These are phyloP conservation scores for Asterochloris erici DNA, from an alignment of 139 green algal species.

Conservation along the genomic window DNA sequence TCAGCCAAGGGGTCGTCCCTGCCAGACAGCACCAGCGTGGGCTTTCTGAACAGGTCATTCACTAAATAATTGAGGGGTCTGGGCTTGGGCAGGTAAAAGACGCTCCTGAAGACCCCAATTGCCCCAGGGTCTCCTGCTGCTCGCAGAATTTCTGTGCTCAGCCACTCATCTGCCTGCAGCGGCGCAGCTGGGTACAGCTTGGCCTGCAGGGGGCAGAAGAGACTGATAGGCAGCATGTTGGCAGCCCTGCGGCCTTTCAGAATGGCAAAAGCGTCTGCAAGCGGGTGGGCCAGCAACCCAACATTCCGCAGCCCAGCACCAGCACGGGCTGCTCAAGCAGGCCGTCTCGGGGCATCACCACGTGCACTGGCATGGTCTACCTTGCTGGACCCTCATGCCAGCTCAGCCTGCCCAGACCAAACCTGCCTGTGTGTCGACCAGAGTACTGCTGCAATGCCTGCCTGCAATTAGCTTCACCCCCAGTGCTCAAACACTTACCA, in stretches of 20 bases:
- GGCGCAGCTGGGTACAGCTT: slow-evolving; percentile 72
- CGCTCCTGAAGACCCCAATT: slow-evolving; percentile 61
- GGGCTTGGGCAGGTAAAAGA: slow-evolving; percentile 86
- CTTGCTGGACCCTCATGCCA: too few species aligned
- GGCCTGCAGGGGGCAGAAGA: slow-evolving; percentile 42
- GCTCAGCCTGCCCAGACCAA: too few species aligned
- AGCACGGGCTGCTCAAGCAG: too few species aligned
- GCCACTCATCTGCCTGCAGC: slow-evolving; percentile 70
- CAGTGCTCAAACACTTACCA: slow-evolving; percentile 28
- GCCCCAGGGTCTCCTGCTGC: slow-evolving; percentile 60
- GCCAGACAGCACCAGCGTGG: slow-evolving; percentile 68
- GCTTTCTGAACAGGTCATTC: slow-evolving; percentile 49
- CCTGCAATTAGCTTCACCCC: too few species aligned
- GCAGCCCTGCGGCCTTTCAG: slow-evolving; percentile 37
- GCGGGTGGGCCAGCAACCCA: too few species aligned
- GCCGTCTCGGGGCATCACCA: too few species aligned
- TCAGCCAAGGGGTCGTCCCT: slow-evolving; percentile 82
- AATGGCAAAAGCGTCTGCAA: too few species aligned
- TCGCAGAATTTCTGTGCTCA: slow-evolving; percentile 74
- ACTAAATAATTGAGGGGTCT: slow-evolving; percentile 82
- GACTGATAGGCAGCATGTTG: slow-evolving; percentile 38
- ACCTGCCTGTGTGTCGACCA: too few species aligned
- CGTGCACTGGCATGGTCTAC: too few species aligned
- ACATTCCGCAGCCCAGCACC: too few species aligned
- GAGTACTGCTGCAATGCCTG: too few species aligned